Conservation (phyloP, 2,329 filamentous ascomycete species). For the Penicillium sp. region DNA sequence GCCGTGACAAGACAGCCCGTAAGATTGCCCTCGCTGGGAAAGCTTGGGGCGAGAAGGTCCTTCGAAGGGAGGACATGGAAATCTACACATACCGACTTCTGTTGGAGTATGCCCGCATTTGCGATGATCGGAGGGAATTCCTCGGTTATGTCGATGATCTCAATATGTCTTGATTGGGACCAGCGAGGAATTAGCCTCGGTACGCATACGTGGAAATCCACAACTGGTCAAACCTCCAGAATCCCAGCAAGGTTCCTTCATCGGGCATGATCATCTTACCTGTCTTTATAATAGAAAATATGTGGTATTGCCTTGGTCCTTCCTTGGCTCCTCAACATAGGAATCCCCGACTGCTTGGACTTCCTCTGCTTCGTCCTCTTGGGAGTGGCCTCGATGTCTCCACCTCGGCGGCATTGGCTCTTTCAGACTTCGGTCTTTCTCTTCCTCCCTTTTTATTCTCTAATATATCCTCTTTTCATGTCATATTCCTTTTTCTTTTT, state of each 20-base stretch:
- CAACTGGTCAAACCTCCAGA: not conserved
- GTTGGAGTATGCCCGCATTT: constrained; percentile 60
- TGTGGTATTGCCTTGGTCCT: not conserved
- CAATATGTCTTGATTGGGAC: not conserved
- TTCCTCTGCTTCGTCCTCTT: not conserved
- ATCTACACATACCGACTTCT: constrained; percentile 66
- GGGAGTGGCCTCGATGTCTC: not conserved
- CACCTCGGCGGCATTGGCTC: not conserved
- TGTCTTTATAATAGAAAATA: too few relatives aligned
- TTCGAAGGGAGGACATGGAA: constrained; percentile 70
- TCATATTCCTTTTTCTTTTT: too few relatives aligned
- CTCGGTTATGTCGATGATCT: constrained; percentile 21
- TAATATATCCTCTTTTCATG: not conserved
- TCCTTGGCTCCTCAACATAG: not conserved
- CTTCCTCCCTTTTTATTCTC: not conserved
- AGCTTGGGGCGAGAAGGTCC: constrained; percentile 65
- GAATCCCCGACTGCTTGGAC: not conserved
- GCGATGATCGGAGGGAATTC: constrained; percentile 23
- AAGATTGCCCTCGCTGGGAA: constrained; percentile 65
- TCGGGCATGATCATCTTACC: not conserved
- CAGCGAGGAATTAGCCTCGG: not conserved
- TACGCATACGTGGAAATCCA: not conserved
- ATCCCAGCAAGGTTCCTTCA: not conserved
- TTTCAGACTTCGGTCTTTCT: not conserved
- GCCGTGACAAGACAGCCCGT: constrained; percentile 56